These are phyloP conservation scores for Teunomyces lycoperdinae DNA, from an alignment of 805 yeast genomes.

Conservation along the genomic window DNA sequence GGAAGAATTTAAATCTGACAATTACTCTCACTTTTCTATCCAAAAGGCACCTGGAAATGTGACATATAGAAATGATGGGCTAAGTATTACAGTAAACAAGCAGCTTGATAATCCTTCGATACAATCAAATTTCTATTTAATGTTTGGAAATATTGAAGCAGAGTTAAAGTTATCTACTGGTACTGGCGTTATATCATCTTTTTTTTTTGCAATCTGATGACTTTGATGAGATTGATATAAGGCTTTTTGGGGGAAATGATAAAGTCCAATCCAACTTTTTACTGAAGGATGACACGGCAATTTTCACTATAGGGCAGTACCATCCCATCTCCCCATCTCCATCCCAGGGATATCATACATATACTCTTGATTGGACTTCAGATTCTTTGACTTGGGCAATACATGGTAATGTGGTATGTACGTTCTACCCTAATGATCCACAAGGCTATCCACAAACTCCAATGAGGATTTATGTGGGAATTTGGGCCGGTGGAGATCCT, in stretches of 20 bases:
- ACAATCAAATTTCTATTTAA: constrained; percentile 14
- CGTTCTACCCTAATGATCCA: constrained; percentile 10
- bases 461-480: constrained; percentile 23
- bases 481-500: constrained; percentile 53
- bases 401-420: constrained; percentile 11
- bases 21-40: constrained; percentile 9
- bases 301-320: constrained; percentile 15
- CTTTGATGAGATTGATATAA: constrained; percentile 16
- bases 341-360: constrained; percentile 12
- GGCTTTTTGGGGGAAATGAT: constrained; percentile 14
- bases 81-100: constrained; percentile 11
- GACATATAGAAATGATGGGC: constrained; percentile 8
- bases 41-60: constrained; percentile 9
- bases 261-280: constrained; percentile 16
- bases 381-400: constrained; percentile 11
- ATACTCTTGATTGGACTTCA: constrained; percentile 15
- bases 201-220: constrained; percentile 16
- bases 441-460: constrained; percentile 17
- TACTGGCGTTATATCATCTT: constrained; percentile 12
- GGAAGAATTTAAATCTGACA: constrained; percentile 21
- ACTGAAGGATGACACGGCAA: constrained; percentile 12
- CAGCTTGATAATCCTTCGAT: constrained; percentile 15
- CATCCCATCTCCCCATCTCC: constrained; percentile 11
- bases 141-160: constrained; percentile 16
- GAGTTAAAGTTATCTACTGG: constrained; percentile 14